Percentiles rank a stretch among this genome's conserved stretches.
Conservation (phyloP, 2,329 filamentous ascomycete genomes). For the Arthroderma sp. region DNA sequence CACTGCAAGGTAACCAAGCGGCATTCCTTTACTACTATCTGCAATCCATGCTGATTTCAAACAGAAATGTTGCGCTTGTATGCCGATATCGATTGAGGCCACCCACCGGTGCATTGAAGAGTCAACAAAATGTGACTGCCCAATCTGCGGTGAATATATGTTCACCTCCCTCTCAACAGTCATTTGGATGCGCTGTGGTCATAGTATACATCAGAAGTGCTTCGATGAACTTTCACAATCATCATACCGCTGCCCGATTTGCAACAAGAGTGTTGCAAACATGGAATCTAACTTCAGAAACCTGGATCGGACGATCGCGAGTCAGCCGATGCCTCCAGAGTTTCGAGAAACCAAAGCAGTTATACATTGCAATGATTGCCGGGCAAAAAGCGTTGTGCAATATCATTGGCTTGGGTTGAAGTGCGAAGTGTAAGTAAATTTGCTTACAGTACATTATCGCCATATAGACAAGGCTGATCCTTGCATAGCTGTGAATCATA, state of each 20-base stretch:
- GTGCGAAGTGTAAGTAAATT: conserved; percentile 46
- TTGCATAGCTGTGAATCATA: conserved; percentile 31
- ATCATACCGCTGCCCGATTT: conserved; percentile 93
- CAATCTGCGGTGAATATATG: conserved; percentile 92
- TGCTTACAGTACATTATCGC: neutral
- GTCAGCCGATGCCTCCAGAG: conserved; percentile 82
- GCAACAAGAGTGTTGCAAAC: conserved; percentile 90
- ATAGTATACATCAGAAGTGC: conserved; percentile 86
- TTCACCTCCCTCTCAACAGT: conserved; percentile 82
- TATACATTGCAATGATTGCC: conserved; percentile 90
- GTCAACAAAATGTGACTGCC: conserved; percentile 88
- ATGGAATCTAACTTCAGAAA: conserved; percentile 95
- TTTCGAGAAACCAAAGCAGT: conserved; percentile 68
- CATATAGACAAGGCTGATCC: conserved; percentile 2
- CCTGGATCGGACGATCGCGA: conserved; percentile 71
- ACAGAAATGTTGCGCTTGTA: conserved; percentile 83
- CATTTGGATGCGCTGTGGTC: conserved; percentile 88
- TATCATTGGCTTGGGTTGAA: conserved; percentile 95
- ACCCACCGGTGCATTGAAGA: conserved; percentile 90
- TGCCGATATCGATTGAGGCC: conserved; percentile 70
- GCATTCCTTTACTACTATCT: neutral
- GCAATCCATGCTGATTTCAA: conserved; percentile 15
- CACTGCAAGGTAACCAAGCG: conserved; percentile 68
- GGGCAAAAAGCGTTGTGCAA: conserved; percentile 66
- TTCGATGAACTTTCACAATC: conserved; percentile 77